Conservation (phyloP, 192 early-diverging fungal genomes). For the Linnemannia schmuckeri region DNA sequence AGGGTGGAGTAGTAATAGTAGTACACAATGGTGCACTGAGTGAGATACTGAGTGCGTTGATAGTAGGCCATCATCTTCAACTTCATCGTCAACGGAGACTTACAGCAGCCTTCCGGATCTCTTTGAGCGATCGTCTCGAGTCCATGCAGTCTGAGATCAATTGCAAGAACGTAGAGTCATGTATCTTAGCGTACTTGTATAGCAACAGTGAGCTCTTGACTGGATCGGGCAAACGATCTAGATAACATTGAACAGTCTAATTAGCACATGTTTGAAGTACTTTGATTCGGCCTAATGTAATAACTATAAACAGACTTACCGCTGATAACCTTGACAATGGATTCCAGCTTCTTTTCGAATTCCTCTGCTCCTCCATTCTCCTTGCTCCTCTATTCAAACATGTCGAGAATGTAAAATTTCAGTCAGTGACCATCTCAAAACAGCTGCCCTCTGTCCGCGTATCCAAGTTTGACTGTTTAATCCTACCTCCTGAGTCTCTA, state of each 20-base stretch:
- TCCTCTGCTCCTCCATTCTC: conserved; percentile 55
- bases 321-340: conserved; percentile 67
- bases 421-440: neutral
- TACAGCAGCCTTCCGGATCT: conserved; percentile 75
- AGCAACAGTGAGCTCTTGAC: conserved; percentile 72
- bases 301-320: conserved; percentile 43
- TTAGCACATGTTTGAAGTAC: neutral
- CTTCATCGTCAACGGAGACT: conserved; percentile 6
- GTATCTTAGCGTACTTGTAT: conserved; percentile 77
- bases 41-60: neutral
- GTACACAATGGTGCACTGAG: neutral
- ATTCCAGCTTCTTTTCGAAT: conserved; percentile 63
- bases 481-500: conserved; percentile 72
- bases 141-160: conserved; percentile 81
- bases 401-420: neutral
- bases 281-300: neutral
- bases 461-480: neutral
- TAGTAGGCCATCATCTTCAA: neutral
- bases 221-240: conserved; percentile 75
- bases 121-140: conserved; percentile 74
- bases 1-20: neutral
- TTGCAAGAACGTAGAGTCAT: conserved; percentile 76
- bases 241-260: neutral
- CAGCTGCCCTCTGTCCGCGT: neutral
- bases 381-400: conserved; percentile 16